phyloP scores from a whole-genome alignment of 257 asterid genomes.

The Craterostigma plantagineum region DNA sequence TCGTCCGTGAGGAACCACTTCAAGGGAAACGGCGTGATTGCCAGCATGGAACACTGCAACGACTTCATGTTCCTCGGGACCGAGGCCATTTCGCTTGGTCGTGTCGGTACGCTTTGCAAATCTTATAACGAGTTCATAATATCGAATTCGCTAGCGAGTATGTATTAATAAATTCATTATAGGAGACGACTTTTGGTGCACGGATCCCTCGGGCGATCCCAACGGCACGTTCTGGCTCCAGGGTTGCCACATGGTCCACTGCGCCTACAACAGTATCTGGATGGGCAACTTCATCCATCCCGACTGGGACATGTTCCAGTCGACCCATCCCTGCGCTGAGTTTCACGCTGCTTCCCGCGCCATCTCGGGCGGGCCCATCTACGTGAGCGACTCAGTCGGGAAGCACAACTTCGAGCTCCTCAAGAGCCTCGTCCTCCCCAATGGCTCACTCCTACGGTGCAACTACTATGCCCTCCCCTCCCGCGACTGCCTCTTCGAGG shows the following conservation, averaged over 20 bases:
- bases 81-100: slow-evolving; percentile 67
- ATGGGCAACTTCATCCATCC: slow-evolving; percentile 95
- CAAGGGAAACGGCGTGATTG: slow-evolving; percentile 91
- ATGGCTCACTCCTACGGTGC: slow-evolving; percentile 67
- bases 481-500: slow-evolving; percentile 71
- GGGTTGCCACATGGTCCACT: slow-evolving; percentile 98
- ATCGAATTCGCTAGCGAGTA: neutral
- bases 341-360: slow-evolving; percentile 95
- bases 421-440: slow-evolving; percentile 52
- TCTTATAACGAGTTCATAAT: neutral
- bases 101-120: slow-evolving; percentile 33
- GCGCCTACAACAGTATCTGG: slow-evolving; percentile 93
- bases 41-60: slow-evolving; percentile 98
- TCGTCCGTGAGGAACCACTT: slow-evolving; percentile 59
- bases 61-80: slow-evolving; percentile 96
- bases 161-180: neutral
- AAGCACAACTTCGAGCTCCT: slow-evolving; percentile 64
- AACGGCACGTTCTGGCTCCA: slow-evolving; percentile 90
- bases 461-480: slow-evolving; percentile 66
- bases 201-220: slow-evolving; percentile 87
- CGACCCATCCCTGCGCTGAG: slow-evolving; percentile 89
- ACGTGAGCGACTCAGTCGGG: slow-evolving; percentile 70
- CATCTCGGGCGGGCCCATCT: slow-evolving; percentile 93
- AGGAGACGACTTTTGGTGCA: slow-evolving; percentile 98
- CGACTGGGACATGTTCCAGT: slow-evolving; percentile 98